These are phyloP conservation scores for Russula ochroleuca DNA, from an alignment of 768 basidiomycete species.

Conservation along the genomic window DNA sequence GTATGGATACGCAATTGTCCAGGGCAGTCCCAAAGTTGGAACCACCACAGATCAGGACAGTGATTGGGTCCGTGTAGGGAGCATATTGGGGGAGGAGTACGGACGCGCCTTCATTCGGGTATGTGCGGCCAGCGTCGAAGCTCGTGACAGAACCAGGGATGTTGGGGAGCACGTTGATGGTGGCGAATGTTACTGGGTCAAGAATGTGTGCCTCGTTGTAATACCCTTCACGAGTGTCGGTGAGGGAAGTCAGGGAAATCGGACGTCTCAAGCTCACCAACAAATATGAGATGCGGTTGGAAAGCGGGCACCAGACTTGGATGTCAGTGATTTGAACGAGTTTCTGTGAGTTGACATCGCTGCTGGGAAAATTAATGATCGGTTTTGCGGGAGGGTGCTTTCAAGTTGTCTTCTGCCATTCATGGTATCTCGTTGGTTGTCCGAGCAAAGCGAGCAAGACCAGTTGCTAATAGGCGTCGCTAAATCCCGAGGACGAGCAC, in stretches of 20 bases:
- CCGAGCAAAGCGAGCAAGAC: not conserved
- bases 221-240: slow-evolving; percentile 45
- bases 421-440: not conserved
- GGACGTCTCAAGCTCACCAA: slow-evolving; percentile 45
- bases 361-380: not conserved
- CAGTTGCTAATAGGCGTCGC: not conserved
- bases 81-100: slow-evolving; percentile 65
- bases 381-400: not conserved
- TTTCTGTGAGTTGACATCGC: not conserved
- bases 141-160: slow-evolving; percentile 71
- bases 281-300: slow-evolving; percentile 47
- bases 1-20: slow-evolving; percentile 68
- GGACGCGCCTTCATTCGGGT: slow-evolving; percentile 70
- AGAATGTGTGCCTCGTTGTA: slow-evolving; percentile 79
- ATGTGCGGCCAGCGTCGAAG: slow-evolving; percentile 69
- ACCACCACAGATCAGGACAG: slow-evolving; percentile 71
- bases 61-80: slow-evolving; percentile 71
- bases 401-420: not conserved
- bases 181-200: slow-evolving; percentile 60
- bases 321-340: not conserved
- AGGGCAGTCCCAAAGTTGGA: slow-evolving; percentile 53
- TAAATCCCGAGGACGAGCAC: not conserved
- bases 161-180: slow-evolving; percentile 58
- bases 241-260: not conserved
- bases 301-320: slow-evolving; percentile 13